phyloP scores from a whole-genome alignment of 345 rosid genomes.

The Noccaea bulbosa region DNA sequence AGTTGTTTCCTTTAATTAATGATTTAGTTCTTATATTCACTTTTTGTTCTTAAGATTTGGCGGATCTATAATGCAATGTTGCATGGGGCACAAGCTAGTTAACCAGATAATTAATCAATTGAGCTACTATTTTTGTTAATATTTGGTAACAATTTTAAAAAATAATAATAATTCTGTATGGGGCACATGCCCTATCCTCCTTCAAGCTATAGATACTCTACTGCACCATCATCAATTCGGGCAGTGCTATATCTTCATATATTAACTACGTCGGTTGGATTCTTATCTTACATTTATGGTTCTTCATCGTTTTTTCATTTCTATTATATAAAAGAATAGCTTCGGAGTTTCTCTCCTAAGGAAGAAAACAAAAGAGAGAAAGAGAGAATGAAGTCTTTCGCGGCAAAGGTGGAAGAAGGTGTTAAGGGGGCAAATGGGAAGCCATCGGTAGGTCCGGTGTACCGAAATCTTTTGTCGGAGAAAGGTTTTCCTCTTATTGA shows the following conservation, averaged over 20 bases:
- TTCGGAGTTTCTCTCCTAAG: background rate
- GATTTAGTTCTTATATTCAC: background rate
- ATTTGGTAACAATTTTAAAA: too few species aligned
- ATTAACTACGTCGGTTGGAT: constrained; percentile 17
- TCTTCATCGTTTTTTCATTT: constrained; percentile 10
- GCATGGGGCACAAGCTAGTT: too few species aligned
- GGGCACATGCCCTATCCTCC: too few species aligned
- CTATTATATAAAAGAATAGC: background rate
- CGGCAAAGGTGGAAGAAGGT: constrained; percentile 80
- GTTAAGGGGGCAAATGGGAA: constrained; percentile 72
- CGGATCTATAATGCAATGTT: too few species aligned
- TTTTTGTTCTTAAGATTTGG: background rate
- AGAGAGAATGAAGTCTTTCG: constrained; percentile 62
- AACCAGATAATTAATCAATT: too few species aligned
- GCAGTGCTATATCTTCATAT: constrained; percentile 1
- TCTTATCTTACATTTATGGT: background rate
- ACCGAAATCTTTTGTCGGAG: constrained; percentile 72
- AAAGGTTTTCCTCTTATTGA: constrained; percentile 67
- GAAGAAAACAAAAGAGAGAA: background rate
- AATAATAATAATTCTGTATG: too few species aligned
- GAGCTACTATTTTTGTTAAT: too few species aligned
- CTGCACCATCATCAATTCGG: background rate
- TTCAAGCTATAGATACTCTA: too few species aligned
- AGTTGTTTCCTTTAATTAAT: background rate
- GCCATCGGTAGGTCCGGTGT: constrained; percentile 87